phyloP scores from a whole-genome alignment of 78 protist species.

The Pigoraptor vietnamica region DNA sequence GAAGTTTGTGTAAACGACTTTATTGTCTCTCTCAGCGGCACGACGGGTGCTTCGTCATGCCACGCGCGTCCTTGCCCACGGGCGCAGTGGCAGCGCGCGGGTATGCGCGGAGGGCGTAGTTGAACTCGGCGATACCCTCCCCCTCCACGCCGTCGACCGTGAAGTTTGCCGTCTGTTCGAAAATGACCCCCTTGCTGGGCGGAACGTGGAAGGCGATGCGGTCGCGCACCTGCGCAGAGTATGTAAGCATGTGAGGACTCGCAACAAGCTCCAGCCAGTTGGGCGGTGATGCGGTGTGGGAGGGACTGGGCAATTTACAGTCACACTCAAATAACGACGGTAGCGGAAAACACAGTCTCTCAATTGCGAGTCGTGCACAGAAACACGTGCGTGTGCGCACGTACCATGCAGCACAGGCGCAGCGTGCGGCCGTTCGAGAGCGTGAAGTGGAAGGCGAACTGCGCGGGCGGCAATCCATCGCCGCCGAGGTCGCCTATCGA shows the following conservation, averaged over 20 bases:
- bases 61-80: not conserved
- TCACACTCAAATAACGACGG: not conserved
- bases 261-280: too few species aligned
- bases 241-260: not conserved
- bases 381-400: not conserved
- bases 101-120: not conserved
- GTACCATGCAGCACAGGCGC: not conserved
- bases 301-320: not conserved
- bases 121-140: not conserved
- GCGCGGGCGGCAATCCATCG: not conserved
- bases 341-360: not conserved
- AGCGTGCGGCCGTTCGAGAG: not conserved
- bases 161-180: not conserved
- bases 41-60: not conserved
- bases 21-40: not conserved
- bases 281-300: not conserved
- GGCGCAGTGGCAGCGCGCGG: not conserved
- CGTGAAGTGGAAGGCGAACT: not conserved
- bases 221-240: not conserved
- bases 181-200: not conserved
- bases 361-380: not conserved
- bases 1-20: not conserved
- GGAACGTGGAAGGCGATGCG: not conserved
- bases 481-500: not conserved
- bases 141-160: not conserved